phyloP scores from a whole-genome alignment of 2,329 filamentous ascomycete genomes.

The Paecilomyces dactylethromorphus region DNA sequence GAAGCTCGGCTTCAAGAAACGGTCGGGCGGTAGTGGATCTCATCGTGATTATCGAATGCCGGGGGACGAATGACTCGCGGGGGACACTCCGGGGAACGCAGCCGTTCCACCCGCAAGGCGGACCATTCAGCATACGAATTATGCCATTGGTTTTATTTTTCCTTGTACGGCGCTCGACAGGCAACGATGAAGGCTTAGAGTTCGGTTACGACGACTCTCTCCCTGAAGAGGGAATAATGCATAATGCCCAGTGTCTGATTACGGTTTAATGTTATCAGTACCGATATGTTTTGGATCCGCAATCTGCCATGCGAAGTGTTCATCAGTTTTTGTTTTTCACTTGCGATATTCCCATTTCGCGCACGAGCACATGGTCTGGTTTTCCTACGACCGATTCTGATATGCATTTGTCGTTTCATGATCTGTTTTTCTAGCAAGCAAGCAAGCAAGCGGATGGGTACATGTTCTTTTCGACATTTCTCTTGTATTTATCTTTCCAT shows the following conservation, averaged over 20 bases:
- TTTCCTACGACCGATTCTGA: neutral
- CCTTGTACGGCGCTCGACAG: neutral
- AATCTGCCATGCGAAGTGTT: neutral
- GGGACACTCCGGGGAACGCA: neutral
- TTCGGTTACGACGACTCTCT: neutral
- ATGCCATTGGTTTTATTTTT: neutral
- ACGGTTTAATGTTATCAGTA: neutral
- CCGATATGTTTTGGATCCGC: neutral
- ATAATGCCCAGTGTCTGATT: neutral
- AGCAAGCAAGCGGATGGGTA: neutral
- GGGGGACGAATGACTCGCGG: neutral
- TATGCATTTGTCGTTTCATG: neutral
- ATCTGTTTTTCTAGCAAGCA: neutral
- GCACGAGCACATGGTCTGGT: neutral
- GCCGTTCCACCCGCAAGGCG: neutral
- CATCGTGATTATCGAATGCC: neutral
- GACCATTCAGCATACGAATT: neutral
- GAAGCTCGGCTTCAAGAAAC: constrained; percentile 41
- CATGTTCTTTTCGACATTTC: neutral
- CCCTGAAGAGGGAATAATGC: neutral
- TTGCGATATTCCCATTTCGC: neutral
- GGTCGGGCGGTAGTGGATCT: constrained; percentile 14
- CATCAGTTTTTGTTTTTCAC: neutral
- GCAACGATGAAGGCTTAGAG: neutral
- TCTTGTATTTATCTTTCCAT: neutral